Evolutionary conservation across 1,284 basidiomycete species (phyloP).

Genomic region (Papiliotrema laurentii): DNA sequence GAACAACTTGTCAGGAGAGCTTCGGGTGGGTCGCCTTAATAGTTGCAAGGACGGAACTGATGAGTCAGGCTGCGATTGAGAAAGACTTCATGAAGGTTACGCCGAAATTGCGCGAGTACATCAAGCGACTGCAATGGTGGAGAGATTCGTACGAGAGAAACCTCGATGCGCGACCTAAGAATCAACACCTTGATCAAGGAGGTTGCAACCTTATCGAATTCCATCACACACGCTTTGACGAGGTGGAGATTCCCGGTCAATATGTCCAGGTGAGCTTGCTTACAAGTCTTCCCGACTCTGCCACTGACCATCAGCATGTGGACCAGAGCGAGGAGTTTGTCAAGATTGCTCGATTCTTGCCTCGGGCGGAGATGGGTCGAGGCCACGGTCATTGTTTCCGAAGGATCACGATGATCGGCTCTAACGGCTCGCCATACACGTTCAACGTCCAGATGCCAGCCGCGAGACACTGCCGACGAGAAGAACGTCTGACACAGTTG

Average conservation of each 20-base stretch:
- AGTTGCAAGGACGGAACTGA: too few species aligned
- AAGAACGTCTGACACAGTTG: slow-evolving; percentile 88
- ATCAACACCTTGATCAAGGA: slow-evolving; percentile 82
- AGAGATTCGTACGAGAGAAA: slow-evolving; percentile 83
- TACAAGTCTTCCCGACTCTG: background rate
- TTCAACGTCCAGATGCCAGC: slow-evolving; percentile 92
- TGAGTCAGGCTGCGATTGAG: slow-evolving; percentile 68
- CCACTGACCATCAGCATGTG: slow-evolving; percentile 62
- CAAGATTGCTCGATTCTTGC: slow-evolving; percentile 84
- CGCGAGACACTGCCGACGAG: slow-evolving; percentile 79
- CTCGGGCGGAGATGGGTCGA: slow-evolving; percentile 85
- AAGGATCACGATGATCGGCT: slow-evolving; percentile 86
- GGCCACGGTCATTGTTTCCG: slow-evolving; percentile 81
- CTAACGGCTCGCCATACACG: slow-evolving; percentile 79
- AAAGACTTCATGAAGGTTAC: slow-evolving; percentile 83
- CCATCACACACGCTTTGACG: slow-evolving; percentile 96
- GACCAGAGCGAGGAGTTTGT: slow-evolving; percentile 91
- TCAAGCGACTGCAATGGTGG: slow-evolving; percentile 86
- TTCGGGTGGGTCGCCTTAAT: slow-evolving; percentile 55
- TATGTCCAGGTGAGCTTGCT: slow-evolving; percentile 73
- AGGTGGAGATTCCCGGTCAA: slow-evolving; percentile 97
- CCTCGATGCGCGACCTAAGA: slow-evolving; percentile 74
- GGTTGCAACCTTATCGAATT: slow-evolving; percentile 97
- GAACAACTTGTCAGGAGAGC: slow-evolving; percentile 61
- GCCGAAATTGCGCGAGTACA: slow-evolving; percentile 80